A percentile compares a stretch with the other conserved stretches of the same genome.
phyloP scores from a whole-genome alignment of 495 filamentous ascomycete genomes.

The Cudoniella acicularis region DNA sequence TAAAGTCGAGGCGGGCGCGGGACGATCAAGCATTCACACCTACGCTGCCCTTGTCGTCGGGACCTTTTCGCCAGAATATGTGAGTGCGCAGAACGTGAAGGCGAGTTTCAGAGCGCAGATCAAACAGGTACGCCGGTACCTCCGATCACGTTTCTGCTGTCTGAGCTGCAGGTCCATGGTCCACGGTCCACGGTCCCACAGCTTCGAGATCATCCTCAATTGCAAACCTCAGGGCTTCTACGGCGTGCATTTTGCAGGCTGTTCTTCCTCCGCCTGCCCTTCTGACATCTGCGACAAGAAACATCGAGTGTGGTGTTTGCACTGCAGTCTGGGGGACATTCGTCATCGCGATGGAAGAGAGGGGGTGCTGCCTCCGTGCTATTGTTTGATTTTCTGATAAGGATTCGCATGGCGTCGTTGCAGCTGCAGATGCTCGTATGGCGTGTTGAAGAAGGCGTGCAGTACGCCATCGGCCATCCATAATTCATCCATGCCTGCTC shows the following conservation, averaged over 20 bases:
- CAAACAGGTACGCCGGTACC: slow-evolving; percentile 17
- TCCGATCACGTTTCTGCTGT: slow-evolving; percentile 13
- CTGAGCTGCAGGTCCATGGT: background rate
- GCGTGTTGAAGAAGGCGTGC: background rate
- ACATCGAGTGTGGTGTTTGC: background rate
- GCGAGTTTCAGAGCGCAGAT: slow-evolving; percentile 19
- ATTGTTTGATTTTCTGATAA: background rate
- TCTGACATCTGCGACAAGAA: background rate
- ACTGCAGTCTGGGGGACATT: background rate
- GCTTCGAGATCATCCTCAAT: background rate
- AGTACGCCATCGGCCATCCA: background rate
- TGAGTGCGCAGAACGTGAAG: background rate
- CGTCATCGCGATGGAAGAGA: no score
- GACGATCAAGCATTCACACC: slow-evolving; percentile 5
- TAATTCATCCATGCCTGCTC: no score
- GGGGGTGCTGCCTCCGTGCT: background rate
- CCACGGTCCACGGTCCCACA: background rate
- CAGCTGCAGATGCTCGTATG: background rate
- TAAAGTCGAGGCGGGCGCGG: slow-evolving; percentile 9
- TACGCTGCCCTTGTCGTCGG: background rate
- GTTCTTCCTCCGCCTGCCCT: background rate
- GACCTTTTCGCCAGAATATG: background rate
- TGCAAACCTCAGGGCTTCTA: no score
- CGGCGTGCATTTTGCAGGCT: background rate
- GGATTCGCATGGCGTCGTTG: background rate